Evolutionary conservation across 1,284 basidiomycete genomes (phyloP), one percentile per base, ranked within the genome.

Genomic region (Ganoderma sinense): DNA sequence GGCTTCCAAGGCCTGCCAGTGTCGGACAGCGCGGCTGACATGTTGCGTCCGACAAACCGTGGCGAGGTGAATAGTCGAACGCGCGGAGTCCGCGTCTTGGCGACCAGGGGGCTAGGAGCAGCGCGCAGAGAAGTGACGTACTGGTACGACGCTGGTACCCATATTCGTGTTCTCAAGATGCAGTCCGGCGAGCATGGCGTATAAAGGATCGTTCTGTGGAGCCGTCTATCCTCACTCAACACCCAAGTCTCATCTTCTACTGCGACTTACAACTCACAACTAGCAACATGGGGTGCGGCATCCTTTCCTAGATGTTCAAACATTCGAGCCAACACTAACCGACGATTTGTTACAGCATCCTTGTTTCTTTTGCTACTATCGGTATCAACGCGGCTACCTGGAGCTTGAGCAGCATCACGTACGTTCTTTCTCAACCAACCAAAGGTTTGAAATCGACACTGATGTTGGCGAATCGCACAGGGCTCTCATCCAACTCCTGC

Each of bases 221-320:
- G 48, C n/a, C n/a, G 11, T n/a, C n/a, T 51, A 51, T 51, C 48
- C 48, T 51, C 48, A 51, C 48, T 51, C 48, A 51, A 51, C 48
- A 51, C 11, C 48, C 48, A 51, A 51, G 48, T 26, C 48, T 26
- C n/a, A 51, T 26, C 23, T 51, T 26, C 23, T 51, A 51, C 48
- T 26, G 23, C 48, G n/a, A 51, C 48, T 51, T 51, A 51, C 48
- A 51, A 51, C 48, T 51, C 11, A 23, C 48, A 51, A 51, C n/a
- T 51, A 13, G 48, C 48, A 51, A 51, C 48, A 51, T 51, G 48
- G 48, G 48, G 48, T 51, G 23, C n/a, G 48, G 10, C 7, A 10
- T 11, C 11, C 11, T 23, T 13, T 23, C 23, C 11, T 10, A 23
- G 10, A n/a, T 51, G 8, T 11, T 23, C 45, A 23, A 3, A 16